A percentile compares a stretch with the other conserved stretches of the same genome.
phyloP scores from a whole-genome alignment of 257 asterid genomes.

The Solanum peruvianum region DNA sequence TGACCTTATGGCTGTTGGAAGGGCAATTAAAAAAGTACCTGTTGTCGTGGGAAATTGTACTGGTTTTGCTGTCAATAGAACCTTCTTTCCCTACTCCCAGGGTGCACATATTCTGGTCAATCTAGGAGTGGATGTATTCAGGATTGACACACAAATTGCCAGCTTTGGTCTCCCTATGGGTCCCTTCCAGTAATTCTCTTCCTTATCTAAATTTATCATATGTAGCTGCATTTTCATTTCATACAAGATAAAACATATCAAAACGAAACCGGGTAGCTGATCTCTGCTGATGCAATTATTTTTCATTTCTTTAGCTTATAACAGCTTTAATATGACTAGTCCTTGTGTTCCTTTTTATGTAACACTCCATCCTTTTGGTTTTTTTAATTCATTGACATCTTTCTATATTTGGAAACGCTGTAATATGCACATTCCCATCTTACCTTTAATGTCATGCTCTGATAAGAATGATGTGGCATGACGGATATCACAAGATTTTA shows the following conservation, averaged over 20 bases:
- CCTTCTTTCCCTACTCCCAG: conserved; percentile 90
- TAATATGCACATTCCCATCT: neutral
- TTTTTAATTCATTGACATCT: neutral
- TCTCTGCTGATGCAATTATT: neutral
- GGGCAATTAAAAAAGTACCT: conserved; percentile 80
- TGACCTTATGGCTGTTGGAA: conserved; percentile 86
- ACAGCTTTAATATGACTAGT: neutral
- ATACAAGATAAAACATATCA: neutral
- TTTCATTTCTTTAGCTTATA: neutral
- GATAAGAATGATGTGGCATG: neutral
- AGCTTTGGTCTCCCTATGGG: conserved; percentile 92
- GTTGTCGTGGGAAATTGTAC: conserved; percentile 96
- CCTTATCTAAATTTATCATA: neutral
- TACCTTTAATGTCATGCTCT: neutral
- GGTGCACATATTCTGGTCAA: conserved; percentile 74
- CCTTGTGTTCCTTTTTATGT: neutral
- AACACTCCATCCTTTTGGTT: neutral
- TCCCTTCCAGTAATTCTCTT: conserved; percentile 84
- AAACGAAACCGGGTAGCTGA: neutral
- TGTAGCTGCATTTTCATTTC: neutral
- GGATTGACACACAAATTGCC: conserved; percentile 73
- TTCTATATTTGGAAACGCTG: neutral
- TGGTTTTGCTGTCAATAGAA: conserved; percentile 94
- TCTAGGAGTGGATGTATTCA: conserved; percentile 87
- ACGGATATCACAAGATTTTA: neutral